These are phyloP conservation scores for Xylaria scruposa DNA, from an alignment of 495 filamentous ascomycete genomes.

Conservation along the genomic window DNA sequence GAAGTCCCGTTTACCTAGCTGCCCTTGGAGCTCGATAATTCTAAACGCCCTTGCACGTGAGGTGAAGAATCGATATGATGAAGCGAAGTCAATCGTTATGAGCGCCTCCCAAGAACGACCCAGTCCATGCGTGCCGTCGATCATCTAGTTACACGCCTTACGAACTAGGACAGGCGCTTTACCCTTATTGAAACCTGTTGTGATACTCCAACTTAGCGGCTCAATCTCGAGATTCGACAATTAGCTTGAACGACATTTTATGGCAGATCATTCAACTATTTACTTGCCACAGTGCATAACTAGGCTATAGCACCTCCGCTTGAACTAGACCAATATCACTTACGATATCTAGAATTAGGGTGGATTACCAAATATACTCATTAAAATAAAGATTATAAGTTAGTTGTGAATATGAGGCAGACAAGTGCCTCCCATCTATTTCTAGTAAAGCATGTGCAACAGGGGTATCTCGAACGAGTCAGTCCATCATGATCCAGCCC, in stretches of 20 bases:
- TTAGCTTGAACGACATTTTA: neutral
- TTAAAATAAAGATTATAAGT: neutral
- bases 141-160: no score
- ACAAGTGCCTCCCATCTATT: slow-evolving; percentile 7
- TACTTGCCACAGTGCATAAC: neutral
- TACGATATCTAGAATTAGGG: neutral
- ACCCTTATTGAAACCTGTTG: no score
- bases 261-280: neutral
- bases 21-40: no score
- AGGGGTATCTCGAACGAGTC: slow-evolving; percentile 30
- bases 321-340: neutral
- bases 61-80: no score
- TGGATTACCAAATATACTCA: neutral
- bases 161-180: no score
- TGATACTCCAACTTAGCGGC: no score
- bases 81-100: no score
- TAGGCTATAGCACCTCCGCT: neutral
- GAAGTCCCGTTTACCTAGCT: no score
- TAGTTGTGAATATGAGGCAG: neutral
- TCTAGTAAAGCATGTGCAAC: slow-evolving; percentile 21
- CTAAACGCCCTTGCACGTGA: no score
- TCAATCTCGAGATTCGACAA: no score
- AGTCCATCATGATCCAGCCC: slow-evolving; percentile 25
- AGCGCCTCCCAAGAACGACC: no score
- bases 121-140: no score